phyloP scores from a whole-genome alignment of 495 filamentous ascomycete species.

The Penicillium waksmanii region DNA sequence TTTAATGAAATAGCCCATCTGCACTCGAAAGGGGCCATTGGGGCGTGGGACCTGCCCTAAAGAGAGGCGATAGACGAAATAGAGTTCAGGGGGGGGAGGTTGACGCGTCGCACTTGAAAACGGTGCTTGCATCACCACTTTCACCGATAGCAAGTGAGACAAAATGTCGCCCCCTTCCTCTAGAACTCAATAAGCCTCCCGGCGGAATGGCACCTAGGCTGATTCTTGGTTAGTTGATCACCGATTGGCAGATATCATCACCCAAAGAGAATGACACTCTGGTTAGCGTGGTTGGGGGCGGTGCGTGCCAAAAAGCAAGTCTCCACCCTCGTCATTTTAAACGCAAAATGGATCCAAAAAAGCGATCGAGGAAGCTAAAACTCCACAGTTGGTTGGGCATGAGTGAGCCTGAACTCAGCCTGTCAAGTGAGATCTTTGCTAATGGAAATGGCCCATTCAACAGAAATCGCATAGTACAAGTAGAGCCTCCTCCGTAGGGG shows the following conservation, averaged over 20 bases:
- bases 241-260: neutral
- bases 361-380: too few relatives aligned
- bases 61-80: constrained; percentile 1
- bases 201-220: neutral
- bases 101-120: neutral
- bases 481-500: too few relatives aligned
- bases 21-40: neutral
- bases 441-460: too few relatives aligned
- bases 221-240: neutral
- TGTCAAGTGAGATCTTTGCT: too few relatives aligned
- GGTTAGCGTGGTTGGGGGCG: neutral
- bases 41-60: neutral
- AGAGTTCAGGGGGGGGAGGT: neutral
- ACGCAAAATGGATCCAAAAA: too few relatives aligned
- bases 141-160: neutral
- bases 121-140: neutral
- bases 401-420: too few relatives aligned
- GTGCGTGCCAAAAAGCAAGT: neutral
- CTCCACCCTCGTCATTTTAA: neutral
- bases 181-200: neutral
- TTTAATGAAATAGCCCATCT: neutral
- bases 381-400: too few relatives aligned
- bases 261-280: neutral
- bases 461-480: too few relatives aligned
- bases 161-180: neutral